Base-by-base conservation (phyloP, 495 filamentous ascomycete species). In the Neurospora discreta region DNA sequence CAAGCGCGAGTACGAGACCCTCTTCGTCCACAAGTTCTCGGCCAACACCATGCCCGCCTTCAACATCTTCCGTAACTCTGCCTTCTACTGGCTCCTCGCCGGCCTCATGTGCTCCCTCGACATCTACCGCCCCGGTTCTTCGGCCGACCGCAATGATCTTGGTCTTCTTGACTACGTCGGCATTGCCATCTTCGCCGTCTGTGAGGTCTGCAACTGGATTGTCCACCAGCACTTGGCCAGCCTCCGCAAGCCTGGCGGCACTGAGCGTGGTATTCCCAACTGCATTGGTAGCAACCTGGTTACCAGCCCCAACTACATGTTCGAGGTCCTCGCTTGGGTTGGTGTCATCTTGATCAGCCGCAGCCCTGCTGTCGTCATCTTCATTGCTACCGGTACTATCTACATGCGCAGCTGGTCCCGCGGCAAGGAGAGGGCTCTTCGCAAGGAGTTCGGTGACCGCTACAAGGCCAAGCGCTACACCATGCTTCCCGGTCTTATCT, bases 251-350 rank as follows among this genome's bases (percentile, higher is more conserved):
- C 85, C 86, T n/a, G 94, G 94, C 68, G 90, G 90, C 71, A 97
- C 89, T 7, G 92, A 96, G 74, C 84, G 93, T 20, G 93, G 92
- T 73, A 97, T 99, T 78, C 95, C 95, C 0, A 82, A 84, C 44
- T 95, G 95, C 23, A 88, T 93, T 71, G 93, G 93, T n/a, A 98
- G 97, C 82, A 84, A 82, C 77, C 76, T 88, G 44, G 95, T 98
- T 46, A 99, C 95, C 15, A 96, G 93, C 86, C 95, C 95, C 30
- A 99, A 99, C 85, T 99, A 99, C 82, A 87, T 94, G 82, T 99
- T 97, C 77, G 95, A 99, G 85, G 86, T 90, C 15, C 74, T 95
- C 43, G 87, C 93, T 1, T 99, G 95, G 95, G 69, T 91, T 20
- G 93, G 92, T 58, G 84, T 98, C 18, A 81, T 94, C 65, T 78